Evolutionary conservation across 2,329 filamentous ascomycete genomes (phyloP).

Genomic region (Ascochyta pisi): DNA sequence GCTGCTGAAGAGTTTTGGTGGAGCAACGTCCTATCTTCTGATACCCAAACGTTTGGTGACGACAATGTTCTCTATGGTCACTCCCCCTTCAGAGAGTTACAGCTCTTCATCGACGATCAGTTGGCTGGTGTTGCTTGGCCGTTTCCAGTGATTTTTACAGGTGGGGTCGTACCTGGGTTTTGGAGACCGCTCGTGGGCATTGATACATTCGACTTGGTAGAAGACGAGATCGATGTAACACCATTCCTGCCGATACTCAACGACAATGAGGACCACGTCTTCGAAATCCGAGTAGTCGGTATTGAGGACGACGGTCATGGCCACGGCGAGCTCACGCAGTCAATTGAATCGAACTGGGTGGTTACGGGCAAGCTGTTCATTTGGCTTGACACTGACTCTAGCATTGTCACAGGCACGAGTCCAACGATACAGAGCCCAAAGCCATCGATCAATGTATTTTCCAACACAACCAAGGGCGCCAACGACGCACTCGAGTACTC

Average conservation of each 20-base stretch:
- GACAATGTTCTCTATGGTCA: slow-evolving; percentile 68
- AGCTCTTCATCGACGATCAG: slow-evolving; percentile 74
- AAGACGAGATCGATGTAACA: slow-evolving; percentile 83
- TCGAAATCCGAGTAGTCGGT: slow-evolving; percentile 72
- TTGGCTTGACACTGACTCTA: slow-evolving; percentile 66
- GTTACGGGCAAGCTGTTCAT: slow-evolving; percentile 81
- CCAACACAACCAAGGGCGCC: slow-evolving; percentile 53
- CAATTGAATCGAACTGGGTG: slow-evolving; percentile 73
- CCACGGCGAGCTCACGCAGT: slow-evolving; percentile 58
- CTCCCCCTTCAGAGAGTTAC: slow-evolving; percentile 79
- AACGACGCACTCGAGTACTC: slow-evolving; percentile 67
- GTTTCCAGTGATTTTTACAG: slow-evolving; percentile 82
- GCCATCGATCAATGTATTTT: slow-evolving; percentile 61
- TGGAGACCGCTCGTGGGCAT: slow-evolving; percentile 81
- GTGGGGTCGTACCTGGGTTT: slow-evolving; percentile 76
- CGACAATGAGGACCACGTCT: slow-evolving; percentile 69
- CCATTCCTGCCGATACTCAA: slow-evolving; percentile 75
- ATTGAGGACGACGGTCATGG: slow-evolving; percentile 64
- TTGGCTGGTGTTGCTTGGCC: slow-evolving; percentile 81
- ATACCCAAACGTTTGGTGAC: slow-evolving; percentile 64
- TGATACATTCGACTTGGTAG: slow-evolving; percentile 78
- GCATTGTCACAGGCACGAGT: slow-evolving; percentile 60
- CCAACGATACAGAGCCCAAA: slow-evolving; percentile 46
- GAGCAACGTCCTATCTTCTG: slow-evolving; percentile 73
- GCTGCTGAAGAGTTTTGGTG: slow-evolving; percentile 85